phyloP scores from a whole-genome alignment of 495 filamentous ascomycete species.

The Aspergillus biplanus region DNA sequence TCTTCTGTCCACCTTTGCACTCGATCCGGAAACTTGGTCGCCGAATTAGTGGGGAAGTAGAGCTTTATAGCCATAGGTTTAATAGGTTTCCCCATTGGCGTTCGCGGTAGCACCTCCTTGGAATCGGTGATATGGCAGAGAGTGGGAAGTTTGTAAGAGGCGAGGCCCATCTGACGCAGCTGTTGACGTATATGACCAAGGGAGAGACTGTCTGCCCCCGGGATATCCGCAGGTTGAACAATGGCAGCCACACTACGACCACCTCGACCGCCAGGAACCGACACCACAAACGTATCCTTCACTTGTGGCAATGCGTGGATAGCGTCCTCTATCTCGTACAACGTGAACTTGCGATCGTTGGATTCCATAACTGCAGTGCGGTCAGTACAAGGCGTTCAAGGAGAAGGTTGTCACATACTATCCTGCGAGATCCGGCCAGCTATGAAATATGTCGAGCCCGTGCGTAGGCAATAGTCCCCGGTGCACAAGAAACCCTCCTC shows the following conservation, averaged over 20 bases:
- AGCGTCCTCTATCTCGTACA: not conserved
- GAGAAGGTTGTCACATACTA: not conserved
- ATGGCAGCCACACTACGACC: not conserved
- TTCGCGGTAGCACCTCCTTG: not conserved
- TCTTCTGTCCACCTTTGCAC: not conserved
- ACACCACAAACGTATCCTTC: slow-evolving; percentile 1
- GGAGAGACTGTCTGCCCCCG: not conserved
- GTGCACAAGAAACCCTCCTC: not conserved
- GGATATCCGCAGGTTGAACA: not conserved
- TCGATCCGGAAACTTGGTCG: not conserved
- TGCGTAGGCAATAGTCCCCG: not conserved
- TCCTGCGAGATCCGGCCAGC: not conserved
- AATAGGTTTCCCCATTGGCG: not conserved
- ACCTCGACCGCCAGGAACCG: not conserved
- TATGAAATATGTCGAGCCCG: not conserved
- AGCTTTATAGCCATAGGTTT: not conserved
- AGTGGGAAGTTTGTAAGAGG: not conserved
- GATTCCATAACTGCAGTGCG: not conserved
- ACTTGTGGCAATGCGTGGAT: not conserved
- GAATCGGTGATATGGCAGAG: slow-evolving; percentile 3
- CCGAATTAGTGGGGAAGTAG: not conserved
- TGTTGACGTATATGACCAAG: not conserved
- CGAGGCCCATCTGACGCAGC: slow-evolving; percentile 1
- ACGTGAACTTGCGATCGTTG: not conserved
- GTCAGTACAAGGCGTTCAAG: not conserved